Percentiles rank a stretch among this genome's conserved stretches.
These are phyloP conservation scores for Didymella keratinophila DNA, from an alignment of 2,329 filamentous ascomycete genomes.

Conservation along the genomic window DNA sequence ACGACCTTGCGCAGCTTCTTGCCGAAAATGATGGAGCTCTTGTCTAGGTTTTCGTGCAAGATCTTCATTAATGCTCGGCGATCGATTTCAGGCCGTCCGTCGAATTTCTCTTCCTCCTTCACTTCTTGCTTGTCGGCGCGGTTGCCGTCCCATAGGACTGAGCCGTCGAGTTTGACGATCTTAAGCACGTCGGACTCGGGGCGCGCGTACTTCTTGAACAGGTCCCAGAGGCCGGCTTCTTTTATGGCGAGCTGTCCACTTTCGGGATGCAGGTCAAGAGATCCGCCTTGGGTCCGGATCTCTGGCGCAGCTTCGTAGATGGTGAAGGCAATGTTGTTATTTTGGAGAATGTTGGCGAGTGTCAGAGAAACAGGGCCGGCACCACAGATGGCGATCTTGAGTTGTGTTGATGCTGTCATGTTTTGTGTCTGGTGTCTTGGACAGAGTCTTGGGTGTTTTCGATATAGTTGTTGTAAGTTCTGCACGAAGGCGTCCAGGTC, in stretches of 20 bases:
- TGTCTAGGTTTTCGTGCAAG: constrained; percentile 55
- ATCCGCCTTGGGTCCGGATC: constrained; percentile 48
- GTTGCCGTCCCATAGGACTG: constrained; percentile 44
- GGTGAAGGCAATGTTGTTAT: constrained; percentile 56
- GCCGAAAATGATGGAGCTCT: constrained; percentile 45
- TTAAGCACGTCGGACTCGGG: constrained; percentile 62
- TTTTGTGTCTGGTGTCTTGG: not conserved
- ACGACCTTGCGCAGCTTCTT: constrained; percentile 51
- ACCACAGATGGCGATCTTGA: constrained; percentile 50
- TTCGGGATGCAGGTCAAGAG: constrained; percentile 62
- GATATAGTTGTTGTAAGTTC: not conserved
- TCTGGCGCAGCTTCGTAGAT: constrained; percentile 55
- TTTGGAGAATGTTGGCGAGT: constrained; percentile 61
- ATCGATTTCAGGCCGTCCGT: constrained; percentile 60
- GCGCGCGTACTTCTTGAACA: constrained; percentile 60
- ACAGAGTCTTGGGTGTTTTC: not conserved
- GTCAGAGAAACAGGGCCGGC: constrained; percentile 57
- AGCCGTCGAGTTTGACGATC: constrained; percentile 52
- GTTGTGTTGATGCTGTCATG: constrained; percentile 1
- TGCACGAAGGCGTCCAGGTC: not conserved
- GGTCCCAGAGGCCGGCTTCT: constrained; percentile 59
- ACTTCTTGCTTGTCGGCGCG: constrained; percentile 50
- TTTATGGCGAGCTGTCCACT: constrained; percentile 62
- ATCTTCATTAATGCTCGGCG: constrained; percentile 47
- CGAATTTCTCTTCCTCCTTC: constrained; percentile 37